Percentiles rank a stretch among this genome's conserved stretches.
phyloP scores from a whole-genome alignment of 2,329 filamentous ascomycete genomes.

The Waltergamsia citrina region DNA sequence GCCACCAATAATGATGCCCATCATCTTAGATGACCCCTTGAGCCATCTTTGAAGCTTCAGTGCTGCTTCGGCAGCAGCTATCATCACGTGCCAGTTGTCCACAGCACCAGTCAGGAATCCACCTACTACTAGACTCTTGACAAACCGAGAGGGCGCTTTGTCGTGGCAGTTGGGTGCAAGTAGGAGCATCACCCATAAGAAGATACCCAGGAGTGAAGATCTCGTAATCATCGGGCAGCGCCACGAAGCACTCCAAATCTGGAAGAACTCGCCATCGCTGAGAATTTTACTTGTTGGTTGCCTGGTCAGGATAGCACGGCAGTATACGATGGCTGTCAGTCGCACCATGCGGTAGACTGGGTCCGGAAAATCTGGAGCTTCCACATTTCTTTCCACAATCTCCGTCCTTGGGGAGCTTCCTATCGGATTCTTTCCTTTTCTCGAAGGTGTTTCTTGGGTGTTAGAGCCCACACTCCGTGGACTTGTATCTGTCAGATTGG shows the following conservation, averaged over 20 bases:
- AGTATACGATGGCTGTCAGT: conserved; percentile 36
- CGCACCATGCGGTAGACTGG: conserved; percentile 37
- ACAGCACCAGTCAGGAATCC: conserved; percentile 34
- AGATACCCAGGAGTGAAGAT: conserved; percentile 37
- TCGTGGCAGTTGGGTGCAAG: conserved; percentile 28
- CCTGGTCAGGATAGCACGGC: conserved; percentile 31
- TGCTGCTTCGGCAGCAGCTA: conserved; percentile 22
- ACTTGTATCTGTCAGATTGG: neutral
- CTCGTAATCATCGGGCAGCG: conserved; percentile 33
- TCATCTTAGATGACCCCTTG: conserved; percentile 9
- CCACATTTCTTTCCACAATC: neutral
- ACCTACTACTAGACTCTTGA: conserved; percentile 33
- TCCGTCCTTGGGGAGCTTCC: no score
- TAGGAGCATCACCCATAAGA: conserved; percentile 35
- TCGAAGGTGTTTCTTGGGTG: neutral
- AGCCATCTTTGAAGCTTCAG: conserved; percentile 34
- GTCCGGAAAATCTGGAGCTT: conserved; percentile 19
- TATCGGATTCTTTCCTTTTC: no score
- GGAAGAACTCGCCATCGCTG: conserved; percentile 24
- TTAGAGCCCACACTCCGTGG: neutral
- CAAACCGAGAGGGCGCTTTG: conserved; percentile 30
- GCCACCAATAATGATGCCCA: conserved; percentile 9
- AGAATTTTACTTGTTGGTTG: conserved; percentile 31
- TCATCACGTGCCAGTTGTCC: conserved; percentile 37
- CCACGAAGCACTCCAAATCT: conserved; percentile 38